Evolutionary conservation across 2,329 filamentous ascomycete genomes (phyloP), one percentile per base, ranked within the genome.

Genomic region (Exophiala spinifera): DNA sequence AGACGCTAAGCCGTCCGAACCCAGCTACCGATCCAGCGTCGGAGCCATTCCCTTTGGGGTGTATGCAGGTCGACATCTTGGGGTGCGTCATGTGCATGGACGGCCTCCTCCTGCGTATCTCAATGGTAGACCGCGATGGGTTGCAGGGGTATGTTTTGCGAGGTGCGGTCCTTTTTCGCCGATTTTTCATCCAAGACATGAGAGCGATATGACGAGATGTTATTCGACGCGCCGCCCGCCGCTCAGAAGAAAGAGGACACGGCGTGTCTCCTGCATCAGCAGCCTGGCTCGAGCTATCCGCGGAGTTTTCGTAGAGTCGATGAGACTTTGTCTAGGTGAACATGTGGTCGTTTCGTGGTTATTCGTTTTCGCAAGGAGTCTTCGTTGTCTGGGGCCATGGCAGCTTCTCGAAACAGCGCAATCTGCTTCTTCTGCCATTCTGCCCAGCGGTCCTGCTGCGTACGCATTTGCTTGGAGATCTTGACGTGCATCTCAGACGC

Each of bases 341-440:
- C 31, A 36, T 60, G 57, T 23, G 54, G 55, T 46, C 57, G 51
- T 23, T 56, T 57, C 15, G 57, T 47, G n/a, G 55, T 55, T 42
- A 55, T 57, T 4, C 53, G 40, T 23, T 44, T 43, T n/a, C 21
- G 37, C 5, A 47, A 51, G 19, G 43, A 49, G 34, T 36, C 21
- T 11, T 49, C 21, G 19, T 33, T 28, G 14, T 23, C 49, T 34
- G 52, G 21, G 39, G 48, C 45, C 23, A 39, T 21, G 6, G 59
- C 53, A 1, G 56, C 53, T 17, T 39, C 46, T 15, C 53, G 53
- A 36, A 53, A 61, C 14, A 20, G 34, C 15, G 55, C 53, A 19
- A 61, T 49, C 45, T 61, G 55, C 46, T 57, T 55, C 15, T 49
- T 33, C 39, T 61, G 59, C 59, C 56, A 59, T n/a, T 40, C 25